A percentile compares a stretch with the other conserved stretches of the same genome.
These are phyloP conservation scores for Vitis hybrid DNA, from an alignment of 177 flowering plant genomes.

Conservation along the genomic window DNA sequence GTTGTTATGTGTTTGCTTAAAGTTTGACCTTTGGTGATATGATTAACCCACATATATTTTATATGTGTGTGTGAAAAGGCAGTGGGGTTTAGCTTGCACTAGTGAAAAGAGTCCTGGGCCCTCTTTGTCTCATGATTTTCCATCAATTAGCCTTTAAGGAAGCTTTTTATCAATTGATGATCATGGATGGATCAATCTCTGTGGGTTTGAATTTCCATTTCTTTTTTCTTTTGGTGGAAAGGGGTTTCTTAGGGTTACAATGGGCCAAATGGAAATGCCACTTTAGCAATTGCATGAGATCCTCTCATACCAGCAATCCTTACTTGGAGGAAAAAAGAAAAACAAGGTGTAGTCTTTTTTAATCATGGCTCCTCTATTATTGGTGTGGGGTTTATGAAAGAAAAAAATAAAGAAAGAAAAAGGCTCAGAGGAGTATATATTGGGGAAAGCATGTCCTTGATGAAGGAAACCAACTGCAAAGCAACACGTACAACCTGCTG, in stretches of 20 bases:
- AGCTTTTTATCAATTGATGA: slow-evolving; percentile 10
- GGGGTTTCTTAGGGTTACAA: slow-evolving; percentile 5
- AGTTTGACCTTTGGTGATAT: slow-evolving; percentile 53
- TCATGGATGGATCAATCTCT: slow-evolving; percentile 13
- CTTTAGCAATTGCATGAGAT: slow-evolving; percentile 6
- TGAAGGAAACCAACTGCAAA: slow-evolving; percentile 28
- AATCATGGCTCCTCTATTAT: slow-evolving; percentile 32
- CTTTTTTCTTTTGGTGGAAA: not conserved
- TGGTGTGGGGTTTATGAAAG: slow-evolving; percentile 12
- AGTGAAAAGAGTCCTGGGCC: slow-evolving; percentile 53
- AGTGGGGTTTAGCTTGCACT: slow-evolving; percentile 44
- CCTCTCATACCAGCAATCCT: slow-evolving; percentile 18
- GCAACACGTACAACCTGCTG: slow-evolving; percentile 15
- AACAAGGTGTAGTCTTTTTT: not conserved
- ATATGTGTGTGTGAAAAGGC: slow-evolving; percentile 14
- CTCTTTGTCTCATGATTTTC: slow-evolving; percentile 48
- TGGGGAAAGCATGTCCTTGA: slow-evolving; percentile 23
- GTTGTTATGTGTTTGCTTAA: slow-evolving; percentile 50
- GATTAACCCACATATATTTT: slow-evolving; percentile 17
- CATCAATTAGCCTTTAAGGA: slow-evolving; percentile 42
- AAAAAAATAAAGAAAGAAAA: slow-evolving; percentile 8
- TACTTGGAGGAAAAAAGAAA: slow-evolving; percentile 10
- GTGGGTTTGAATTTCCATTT: not conserved
- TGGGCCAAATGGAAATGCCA: slow-evolving; percentile 12
- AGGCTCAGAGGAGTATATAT: not conserved